Percentiles rank a stretch among this genome's conserved stretches.
phyloP scores from a whole-genome alignment of 768 basidiomycete species.

The Lentinula raphanica region DNA sequence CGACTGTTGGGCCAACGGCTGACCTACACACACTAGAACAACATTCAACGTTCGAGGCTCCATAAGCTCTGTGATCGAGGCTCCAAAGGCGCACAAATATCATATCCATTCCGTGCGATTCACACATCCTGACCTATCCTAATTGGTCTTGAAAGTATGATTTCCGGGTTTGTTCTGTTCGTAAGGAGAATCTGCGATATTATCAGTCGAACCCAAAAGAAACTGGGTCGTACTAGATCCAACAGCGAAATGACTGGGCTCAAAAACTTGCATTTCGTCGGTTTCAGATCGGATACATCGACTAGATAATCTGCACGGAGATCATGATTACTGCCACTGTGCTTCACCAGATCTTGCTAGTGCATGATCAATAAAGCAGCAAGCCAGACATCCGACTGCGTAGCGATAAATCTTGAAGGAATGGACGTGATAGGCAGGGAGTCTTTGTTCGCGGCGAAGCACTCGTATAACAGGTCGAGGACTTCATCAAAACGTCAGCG shows the following conservation, averaged over 20 bases:
- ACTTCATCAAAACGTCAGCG: not conserved
- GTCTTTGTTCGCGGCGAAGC: not conserved
- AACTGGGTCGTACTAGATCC: too few species aligned
- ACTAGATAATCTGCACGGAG: too few species aligned
- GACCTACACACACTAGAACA: not conserved
- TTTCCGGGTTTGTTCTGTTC: too few species aligned
- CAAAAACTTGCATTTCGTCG: not conserved
- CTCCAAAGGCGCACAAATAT: not conserved
- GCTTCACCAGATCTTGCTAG: not conserved
- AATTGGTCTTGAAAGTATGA: too few species aligned
- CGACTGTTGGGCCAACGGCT: not conserved
- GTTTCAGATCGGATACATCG: not conserved
- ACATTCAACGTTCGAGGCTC: not conserved
- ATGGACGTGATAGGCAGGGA: slow-evolving; percentile 37
- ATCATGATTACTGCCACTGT: too few species aligned
- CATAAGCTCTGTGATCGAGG: not conserved
- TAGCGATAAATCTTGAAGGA: slow-evolving; percentile 49
- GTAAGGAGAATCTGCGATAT: too few species aligned
- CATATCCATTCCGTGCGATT: not conserved
- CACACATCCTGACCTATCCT: too few species aligned
- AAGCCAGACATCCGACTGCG: slow-evolving; percentile 46
- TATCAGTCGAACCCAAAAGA: too few species aligned
- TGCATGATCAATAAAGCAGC: slow-evolving; percentile 45
- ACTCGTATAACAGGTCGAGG: not conserved
- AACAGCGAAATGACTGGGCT: too few species aligned